Conservation (phyloP, 1,139 yeast genomes). For the Yamadazyma kanchanaburiensis region DNA sequence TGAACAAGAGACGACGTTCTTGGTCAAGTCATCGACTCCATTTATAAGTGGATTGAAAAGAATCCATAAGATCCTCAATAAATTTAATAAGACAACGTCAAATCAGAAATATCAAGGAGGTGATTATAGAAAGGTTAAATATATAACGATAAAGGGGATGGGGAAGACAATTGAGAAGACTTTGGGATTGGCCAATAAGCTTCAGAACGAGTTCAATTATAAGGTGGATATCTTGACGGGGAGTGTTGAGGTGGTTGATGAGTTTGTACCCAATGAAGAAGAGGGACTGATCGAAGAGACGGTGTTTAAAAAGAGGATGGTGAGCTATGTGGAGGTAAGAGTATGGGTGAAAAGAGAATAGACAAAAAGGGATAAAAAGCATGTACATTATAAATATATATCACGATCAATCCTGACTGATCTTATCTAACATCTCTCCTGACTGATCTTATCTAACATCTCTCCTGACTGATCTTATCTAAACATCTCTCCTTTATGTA, state of each 20-base stretch:
- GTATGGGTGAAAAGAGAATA: slow-evolving; percentile 38
- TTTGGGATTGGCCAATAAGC: slow-evolving; percentile 42
- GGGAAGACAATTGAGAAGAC: slow-evolving; percentile 61
- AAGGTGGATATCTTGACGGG: slow-evolving; percentile 56
- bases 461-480: too few species aligned
- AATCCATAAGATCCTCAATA: slow-evolving; percentile 43
- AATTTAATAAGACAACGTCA: slow-evolving; percentile 28
- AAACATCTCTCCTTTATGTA: slow-evolving; percentile 43
- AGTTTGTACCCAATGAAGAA: slow-evolving; percentile 28
- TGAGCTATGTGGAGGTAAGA: slow-evolving; percentile 57
- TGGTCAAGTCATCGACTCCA: slow-evolving; percentile 59
- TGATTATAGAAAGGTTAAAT: slow-evolving; percentile 35
- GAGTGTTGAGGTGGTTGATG: slow-evolving; percentile 62
- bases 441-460: not conserved
- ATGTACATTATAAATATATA: too few species aligned
- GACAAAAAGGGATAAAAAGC: too few species aligned
- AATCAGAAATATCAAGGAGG: slow-evolving; percentile 35
- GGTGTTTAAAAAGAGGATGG: slow-evolving; percentile 46
- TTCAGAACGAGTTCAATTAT: slow-evolving; percentile 42
- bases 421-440: not conserved
- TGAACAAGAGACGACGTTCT: slow-evolving; percentile 46
- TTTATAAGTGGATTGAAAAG: slow-evolving; percentile 61
- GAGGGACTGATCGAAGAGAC: slow-evolving; percentile 19
- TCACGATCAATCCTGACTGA: slow-evolving; percentile 1
- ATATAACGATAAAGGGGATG: slow-evolving; percentile 61